These are phyloP conservation scores for Tylopilus intermedius DNA, from an alignment of 768 basidiomycete species.

Conservation along the genomic window DNA sequence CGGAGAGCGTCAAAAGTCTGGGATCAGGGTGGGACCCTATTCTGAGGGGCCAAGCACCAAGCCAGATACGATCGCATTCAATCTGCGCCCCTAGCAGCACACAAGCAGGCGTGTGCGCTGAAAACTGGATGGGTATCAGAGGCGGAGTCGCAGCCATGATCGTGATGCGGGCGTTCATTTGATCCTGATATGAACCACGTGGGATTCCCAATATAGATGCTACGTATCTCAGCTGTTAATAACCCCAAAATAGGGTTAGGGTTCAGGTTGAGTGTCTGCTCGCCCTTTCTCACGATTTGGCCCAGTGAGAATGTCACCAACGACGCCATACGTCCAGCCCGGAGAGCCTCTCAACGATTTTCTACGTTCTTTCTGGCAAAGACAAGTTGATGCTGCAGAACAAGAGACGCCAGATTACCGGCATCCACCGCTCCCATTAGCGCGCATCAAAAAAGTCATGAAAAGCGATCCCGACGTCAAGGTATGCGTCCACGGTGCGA, in stretches of 20 bases:
- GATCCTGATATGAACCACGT: too few relatives aligned
- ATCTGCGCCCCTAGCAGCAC: too few relatives aligned
- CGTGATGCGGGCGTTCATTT: too few relatives aligned
- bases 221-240: not conserved
- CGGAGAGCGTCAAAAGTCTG: too few relatives aligned
- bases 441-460: conserved; percentile 98
- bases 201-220: too few relatives aligned
- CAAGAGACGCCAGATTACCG: conserved; percentile 84
- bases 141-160: too few relatives aligned
- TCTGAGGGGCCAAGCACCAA: too few relatives aligned
- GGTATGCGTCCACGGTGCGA: conserved; percentile 42
- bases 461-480: conserved; percentile 97
- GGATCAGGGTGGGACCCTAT: too few relatives aligned
- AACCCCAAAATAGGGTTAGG: conserved; percentile 27
- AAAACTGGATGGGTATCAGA: too few relatives aligned
- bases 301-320: conserved; percentile 27
- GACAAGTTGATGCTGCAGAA: conserved; percentile 82
- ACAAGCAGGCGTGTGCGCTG: too few relatives aligned
- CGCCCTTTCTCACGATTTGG: conserved; percentile 18
- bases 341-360: conserved; percentile 87
- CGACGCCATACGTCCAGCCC: conserved; percentile 67
- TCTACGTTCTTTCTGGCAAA: conserved; percentile 83
- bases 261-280: conserved; percentile 4
- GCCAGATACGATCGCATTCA: too few relatives aligned
- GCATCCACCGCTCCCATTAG: conserved; percentile 85